A percentile compares a stretch with the other conserved stretches of the same genome.
phyloP scores from a whole-genome alignment of 2,329 filamentous ascomycete species.

The Phaeosphaeria sp. region DNA sequence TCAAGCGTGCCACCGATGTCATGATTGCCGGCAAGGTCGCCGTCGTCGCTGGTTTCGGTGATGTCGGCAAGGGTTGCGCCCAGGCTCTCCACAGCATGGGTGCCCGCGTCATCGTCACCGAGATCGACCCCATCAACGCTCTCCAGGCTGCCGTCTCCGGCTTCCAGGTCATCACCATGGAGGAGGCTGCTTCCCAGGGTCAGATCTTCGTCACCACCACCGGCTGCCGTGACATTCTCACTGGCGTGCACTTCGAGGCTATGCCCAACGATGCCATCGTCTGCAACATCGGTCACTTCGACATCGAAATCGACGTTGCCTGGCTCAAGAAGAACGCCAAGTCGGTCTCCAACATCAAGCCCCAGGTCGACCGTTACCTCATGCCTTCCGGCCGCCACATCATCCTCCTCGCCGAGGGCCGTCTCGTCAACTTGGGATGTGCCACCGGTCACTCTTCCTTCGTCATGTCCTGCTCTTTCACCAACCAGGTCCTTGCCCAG shows the following conservation, averaged over 20 bases:
- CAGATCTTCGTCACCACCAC: constrained; percentile 99
- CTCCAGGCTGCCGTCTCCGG: constrained; percentile 98
- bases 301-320: constrained; percentile 99
- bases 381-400: constrained; percentile 95
- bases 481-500: constrained; percentile 99
- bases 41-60: constrained; percentile 96
- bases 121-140: constrained; percentile 99
- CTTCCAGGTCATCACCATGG: constrained; percentile 97
- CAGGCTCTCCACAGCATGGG: constrained; percentile 96
- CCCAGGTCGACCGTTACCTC: constrained; percentile 97
- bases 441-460: constrained; percentile 99
- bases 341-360: constrained; percentile 98
- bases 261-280: constrained; percentile 99
- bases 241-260: constrained; percentile 87
- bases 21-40: constrained; percentile 99
- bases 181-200: constrained; percentile 84
- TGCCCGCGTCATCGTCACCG: constrained; percentile 93
- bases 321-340: constrained; percentile 98
- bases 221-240: constrained; percentile 97
- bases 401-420: constrained; percentile 97
- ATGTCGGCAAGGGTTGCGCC: constrained; percentile 98
- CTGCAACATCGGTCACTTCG: constrained; percentile 99
- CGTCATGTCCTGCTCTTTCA: constrained; percentile 99
- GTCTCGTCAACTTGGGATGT: constrained; percentile 99
- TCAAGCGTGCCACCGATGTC: constrained; percentile 99